phyloP scores from a whole-genome alignment of 352 stramenopile genomes.

The Phytopythium ostracodes region DNA sequence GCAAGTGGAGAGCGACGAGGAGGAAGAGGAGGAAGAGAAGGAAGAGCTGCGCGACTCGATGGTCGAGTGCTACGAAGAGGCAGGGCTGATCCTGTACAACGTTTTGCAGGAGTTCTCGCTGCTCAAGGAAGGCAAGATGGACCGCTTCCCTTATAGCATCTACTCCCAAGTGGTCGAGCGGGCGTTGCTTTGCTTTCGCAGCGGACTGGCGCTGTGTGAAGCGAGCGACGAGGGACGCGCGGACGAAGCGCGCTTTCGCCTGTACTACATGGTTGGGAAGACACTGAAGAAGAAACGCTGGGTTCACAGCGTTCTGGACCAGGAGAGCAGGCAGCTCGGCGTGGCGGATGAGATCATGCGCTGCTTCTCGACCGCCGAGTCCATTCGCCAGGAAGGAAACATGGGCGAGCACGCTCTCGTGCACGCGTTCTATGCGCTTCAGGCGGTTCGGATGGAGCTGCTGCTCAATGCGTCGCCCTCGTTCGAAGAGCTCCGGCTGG shows the following conservation, averaged over 20 bases:
- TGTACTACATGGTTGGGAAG: constrained; percentile 78
- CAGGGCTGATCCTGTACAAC: constrained; percentile 69
- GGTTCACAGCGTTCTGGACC: constrained; percentile 15
- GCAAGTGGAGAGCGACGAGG: constrained; percentile 1
- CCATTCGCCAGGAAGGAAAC: constrained; percentile 49
- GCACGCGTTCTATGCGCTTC: constrained; percentile 74
- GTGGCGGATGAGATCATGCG: constrained; percentile 32
- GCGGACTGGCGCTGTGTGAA: constrained; percentile 28
- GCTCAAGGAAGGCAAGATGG: constrained; percentile 30
- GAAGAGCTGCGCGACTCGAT: constrained; percentile 28
- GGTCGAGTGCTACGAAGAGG: constrained; percentile 70
- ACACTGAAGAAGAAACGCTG: constrained; percentile 55
- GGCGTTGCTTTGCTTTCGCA: constrained; percentile 36
- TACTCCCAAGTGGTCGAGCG: constrained; percentile 28
- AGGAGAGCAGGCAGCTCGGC: constrained; percentile 8
- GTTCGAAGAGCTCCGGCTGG: constrained; percentile 28
- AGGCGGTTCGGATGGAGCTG: constrained; percentile 59
- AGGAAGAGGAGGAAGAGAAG: constrained; percentile 18
- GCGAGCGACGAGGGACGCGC: constrained; percentile 20
- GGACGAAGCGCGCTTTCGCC: constrained; percentile 55
- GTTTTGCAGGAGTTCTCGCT: constrained; percentile 59
- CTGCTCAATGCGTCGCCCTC: constrained; percentile 24
- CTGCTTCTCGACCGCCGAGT: constrained; percentile 55
- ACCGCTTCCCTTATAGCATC: constrained; percentile 19
- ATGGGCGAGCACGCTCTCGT: constrained; percentile 62